phyloP scores from a whole-genome alignment of 192 early-diverging fungal species.

The Backusella psychrophila region DNA sequence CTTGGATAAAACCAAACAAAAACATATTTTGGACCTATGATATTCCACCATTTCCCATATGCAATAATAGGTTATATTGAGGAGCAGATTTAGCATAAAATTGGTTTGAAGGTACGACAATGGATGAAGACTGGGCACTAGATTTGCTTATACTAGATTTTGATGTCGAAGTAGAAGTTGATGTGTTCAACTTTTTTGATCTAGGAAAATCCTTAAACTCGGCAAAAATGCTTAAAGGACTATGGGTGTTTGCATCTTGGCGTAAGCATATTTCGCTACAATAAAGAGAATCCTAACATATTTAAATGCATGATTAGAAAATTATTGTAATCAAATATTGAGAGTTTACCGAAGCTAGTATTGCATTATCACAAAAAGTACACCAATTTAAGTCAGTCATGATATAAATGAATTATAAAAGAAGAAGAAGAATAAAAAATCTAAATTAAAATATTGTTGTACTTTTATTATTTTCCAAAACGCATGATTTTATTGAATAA shows the following conservation, averaged over 20 bases:
- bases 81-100: neutral
- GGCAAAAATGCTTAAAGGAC: constrained; percentile 23
- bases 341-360: constrained; percentile 1
- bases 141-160: neutral
- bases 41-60: neutral
- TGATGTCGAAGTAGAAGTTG: constrained; percentile 1
- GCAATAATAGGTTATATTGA: neutral
- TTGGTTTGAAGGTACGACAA: neutral
- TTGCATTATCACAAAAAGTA: constrained; percentile 14
- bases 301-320: neutral
- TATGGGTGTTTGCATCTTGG: constrained; percentile 26
- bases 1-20: neutral
- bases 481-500: neutral
- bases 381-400: constrained; percentile 19
- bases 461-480: neutral
- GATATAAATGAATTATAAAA: neutral
- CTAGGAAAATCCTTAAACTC: constrained; percentile 35
- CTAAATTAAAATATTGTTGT: neutral
- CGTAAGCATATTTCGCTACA: constrained; percentile 29
- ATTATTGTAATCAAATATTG: neutral
- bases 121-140: neutral
- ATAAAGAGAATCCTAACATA: constrained; percentile 27
- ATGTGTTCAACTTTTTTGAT: neutral
- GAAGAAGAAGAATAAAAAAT: neutral
- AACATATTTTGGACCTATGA: too few relatives aligned